Evolutionary conservation across 768 basidiomycete genomes (phyloP), one percentile per base, ranked within the genome.

Genomic region (Strobilomyces echinocephalus): DNA sequence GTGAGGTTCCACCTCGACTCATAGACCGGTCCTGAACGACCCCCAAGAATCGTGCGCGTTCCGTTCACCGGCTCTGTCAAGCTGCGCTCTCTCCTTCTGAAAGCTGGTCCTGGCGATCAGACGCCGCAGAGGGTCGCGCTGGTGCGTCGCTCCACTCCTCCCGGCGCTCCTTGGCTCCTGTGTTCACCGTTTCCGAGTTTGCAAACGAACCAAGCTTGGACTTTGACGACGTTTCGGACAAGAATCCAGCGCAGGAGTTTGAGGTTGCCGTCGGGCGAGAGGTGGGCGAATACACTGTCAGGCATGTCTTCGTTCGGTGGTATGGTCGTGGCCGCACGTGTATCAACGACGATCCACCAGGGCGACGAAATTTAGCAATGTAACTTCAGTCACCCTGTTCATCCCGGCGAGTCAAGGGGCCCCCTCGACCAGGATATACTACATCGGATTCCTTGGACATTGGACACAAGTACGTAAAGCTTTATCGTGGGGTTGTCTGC

Each of bases 31-130:
- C 47, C 49, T 61, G 49, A 62, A 52, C 34, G 42, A 26, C 9
- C 20, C 20, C 36, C 52, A 59, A 91, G 90, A 61, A 91, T 92
- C 59, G 70, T 93, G 48, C 87, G 87, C 46, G 68, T 97, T 26
- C 93, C 94, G 1, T 95, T 97, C 69, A 92, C 87, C 0, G 87
- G 88, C 9, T 85, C 88, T 15, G 88, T 95, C 43, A 91, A 88
- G 60, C 79, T 95, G 40, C 84, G 88, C 21, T 82, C 88, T 24
- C 74, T 97, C 38, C 79, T 93, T 3, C 68, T 97, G 56, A 95
- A 94, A 71, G 76, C 90, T 4, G 94, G 94, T 8, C 91, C 94
- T 1, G 77, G 74, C 0, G 85, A 84, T 38, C 80, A 87, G 60
- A 93, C 91, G 1, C 91, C 92, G 5, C 69, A 76, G 0, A 87